Conservation (phyloP, 2,329 filamentous ascomycete genomes). For the Blastomyces emzantsi region DNA sequence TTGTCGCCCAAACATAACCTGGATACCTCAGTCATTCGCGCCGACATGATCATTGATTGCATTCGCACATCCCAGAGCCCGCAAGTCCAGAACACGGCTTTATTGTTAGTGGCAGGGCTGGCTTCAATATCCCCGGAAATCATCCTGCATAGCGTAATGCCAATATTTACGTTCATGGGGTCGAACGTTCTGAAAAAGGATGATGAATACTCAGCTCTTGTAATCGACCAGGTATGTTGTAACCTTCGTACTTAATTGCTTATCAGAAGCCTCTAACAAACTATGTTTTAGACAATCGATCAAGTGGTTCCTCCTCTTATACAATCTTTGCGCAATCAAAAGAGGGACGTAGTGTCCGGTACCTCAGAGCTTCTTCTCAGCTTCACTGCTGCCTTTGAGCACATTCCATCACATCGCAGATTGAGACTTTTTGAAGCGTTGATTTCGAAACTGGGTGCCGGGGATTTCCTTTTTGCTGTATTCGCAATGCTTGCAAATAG, state of each 20-base stretch:
- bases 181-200: constrained; percentile 82
- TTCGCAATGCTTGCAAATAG: constrained; percentile 84
- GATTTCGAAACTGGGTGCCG: constrained; percentile 71
- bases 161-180: constrained; percentile 97
- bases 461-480: constrained; percentile 81
- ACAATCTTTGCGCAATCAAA: constrained; percentile 67
- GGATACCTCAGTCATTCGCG: constrained; percentile 70
- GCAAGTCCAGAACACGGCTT: constrained; percentile 84
- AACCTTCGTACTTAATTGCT: neutral
- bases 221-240: constrained; percentile 59
- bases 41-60: constrained; percentile 87
- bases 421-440: constrained; percentile 76
- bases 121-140: constrained; percentile 82
- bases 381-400: constrained; percentile 93
- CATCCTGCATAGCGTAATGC: constrained; percentile 96
- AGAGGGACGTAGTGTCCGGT: constrained; percentile 68
- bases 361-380: constrained; percentile 87
- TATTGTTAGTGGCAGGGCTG: constrained; percentile 78
- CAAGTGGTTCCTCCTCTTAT: constrained; percentile 90
- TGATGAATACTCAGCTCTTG: constrained; percentile 93
- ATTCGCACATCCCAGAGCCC: constrained; percentile 86
- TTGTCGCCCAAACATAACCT: constrained; percentile 44
- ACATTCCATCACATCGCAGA: constrained; percentile 81
- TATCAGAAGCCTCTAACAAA: constrained; percentile 26
- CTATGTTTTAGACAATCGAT: constrained; percentile 57